Conservation (phyloP, 1,284 basidiomycete genomes). For the Trichosporon sp. region DNA sequence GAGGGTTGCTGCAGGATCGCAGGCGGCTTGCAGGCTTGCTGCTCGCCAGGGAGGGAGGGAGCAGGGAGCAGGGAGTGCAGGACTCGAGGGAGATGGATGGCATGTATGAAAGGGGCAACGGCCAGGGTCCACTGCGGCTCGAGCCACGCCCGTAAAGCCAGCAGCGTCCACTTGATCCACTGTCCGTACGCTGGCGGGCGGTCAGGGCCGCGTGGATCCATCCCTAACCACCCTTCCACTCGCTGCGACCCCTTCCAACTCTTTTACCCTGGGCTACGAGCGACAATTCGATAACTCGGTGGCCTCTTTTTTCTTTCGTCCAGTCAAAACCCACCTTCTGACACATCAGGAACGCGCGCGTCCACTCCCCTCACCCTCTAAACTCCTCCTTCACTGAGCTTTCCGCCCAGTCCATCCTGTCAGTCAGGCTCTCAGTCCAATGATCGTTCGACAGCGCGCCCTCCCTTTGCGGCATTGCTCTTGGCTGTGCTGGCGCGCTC, state of each 20-base stretch:
- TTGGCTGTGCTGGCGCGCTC: not conserved
- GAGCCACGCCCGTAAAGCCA: too few species aligned
- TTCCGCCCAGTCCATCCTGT: too few species aligned
- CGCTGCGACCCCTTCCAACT: not conserved
- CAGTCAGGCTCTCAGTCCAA: not conserved
- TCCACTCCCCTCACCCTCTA: too few species aligned
- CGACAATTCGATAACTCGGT: not conserved
- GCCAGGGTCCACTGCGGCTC: not conserved
- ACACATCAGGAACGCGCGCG: too few species aligned
- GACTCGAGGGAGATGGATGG: not conserved
- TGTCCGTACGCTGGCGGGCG: too few species aligned
- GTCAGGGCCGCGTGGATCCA: not conserved
- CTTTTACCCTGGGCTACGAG: not conserved
- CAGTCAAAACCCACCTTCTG: not conserved
- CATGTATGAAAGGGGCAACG: not conserved
- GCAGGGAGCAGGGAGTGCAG: not conserved
- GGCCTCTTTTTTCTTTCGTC: not conserved
- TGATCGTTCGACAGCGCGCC: not conserved
- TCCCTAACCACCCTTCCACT: not conserved
- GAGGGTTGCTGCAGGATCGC: too few species aligned
- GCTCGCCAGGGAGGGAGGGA: not conserved
- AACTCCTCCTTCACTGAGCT: not conserved
- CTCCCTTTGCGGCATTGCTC: not conserved
- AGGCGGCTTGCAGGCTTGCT: too few species aligned
- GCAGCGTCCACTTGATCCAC: not conserved